Base-by-base conservation (phyloP, 768 basidiomycete species). In the Calocera cornea region DNA sequence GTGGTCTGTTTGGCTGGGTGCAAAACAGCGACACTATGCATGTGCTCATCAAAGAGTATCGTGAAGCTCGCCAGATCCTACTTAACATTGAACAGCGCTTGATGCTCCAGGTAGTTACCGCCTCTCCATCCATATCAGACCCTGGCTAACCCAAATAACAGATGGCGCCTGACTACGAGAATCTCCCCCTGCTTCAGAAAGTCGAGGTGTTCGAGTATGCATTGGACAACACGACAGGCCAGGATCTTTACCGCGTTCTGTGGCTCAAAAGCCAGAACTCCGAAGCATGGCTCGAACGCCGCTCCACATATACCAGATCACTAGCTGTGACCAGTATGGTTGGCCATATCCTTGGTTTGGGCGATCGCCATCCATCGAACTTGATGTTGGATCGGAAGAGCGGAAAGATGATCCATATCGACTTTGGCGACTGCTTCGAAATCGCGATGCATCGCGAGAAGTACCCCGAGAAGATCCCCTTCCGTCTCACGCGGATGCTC, bases 81-180 rank as follows among this genome's bases (percentile, higher is more conserved):
- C 83, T 98, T 68, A 97, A 99, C 75, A 97, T 98, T 67, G 97
- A 99, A 78, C 95, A 97, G 74, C 87, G 95, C n/a, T 79, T 99
- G 68, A 99, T 99, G 90, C 85, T 97, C 7, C 97, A 99, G 83
- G 93, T 90, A 67, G 70, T 38, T n/a, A n/a, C 80, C 68, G 50
- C 34, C 68, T 41, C n/a, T n/a, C n/a, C n/a, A n/a, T n/a, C n/a
- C n/a, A n/a, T n/a, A n/a, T n/a, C n/a, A n/a, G n/a, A 17, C 47
- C 60, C 16, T 29, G 17, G n/a, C 10, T 34, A 71, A 40, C 65
- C 36, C 44, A 31, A 8, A 27, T 41, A 10, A 17, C 71, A 97
- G 94, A 98, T 97, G 95, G 97, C 97, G 10, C 95, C 97, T 11
- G 95, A 98, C 74, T 99, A 98, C 76, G 95, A 98, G 76, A 91